Evolutionary conservation across 257 asterid genomes (phyloP), one percentile per base, ranked within the genome.

Genomic region (Agastache rugosa): DNA sequence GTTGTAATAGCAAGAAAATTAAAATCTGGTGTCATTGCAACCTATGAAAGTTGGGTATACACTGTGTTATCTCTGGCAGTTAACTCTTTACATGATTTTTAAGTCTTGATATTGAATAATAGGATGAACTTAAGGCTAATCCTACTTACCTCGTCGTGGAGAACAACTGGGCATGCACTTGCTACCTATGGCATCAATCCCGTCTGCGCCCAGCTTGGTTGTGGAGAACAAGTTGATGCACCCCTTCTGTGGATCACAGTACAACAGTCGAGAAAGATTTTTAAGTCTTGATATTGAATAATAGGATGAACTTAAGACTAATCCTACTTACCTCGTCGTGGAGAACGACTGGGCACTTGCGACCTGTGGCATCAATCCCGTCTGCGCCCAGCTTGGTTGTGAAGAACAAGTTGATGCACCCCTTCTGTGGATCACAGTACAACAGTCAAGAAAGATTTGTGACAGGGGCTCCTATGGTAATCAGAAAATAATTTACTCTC

Each of bases 241-340:
- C 84, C 98, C 98, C 11, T 93, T 94, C 88, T 96, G 91, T 72
- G 98, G 97, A 44, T 93, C 98, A 11, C 97, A 88, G 31, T 91
- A 93, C 91, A 89, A 90, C 82, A 89, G 88, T 62, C 94, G 90
- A 83, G 97, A 96, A 69, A 81, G 25, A 69, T 94, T 91, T 31
- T 31, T 1, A 39, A 37, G 10, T 39, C 11, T 39, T 39, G 44
- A 39, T 39, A 39, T 39, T 39, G 12, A 39, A 39, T 9, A 2
- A 39, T 39, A 31, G 17, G 47, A 61, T 67, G 45, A 75, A 78
- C n/a, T 82, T 44, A 80, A 91, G 97, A 96, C 96, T 45, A 96
- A 93, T 70, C 98, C 97, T 3, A 90, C 98, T 1, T 93, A 91
- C 85, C 97, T 89, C 12, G 96, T 88, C 23, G 96, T 91, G 83